Evolutionary conservation across 306 rosid species (phyloP).

Genomic region (Casuarina glauca): DNA sequence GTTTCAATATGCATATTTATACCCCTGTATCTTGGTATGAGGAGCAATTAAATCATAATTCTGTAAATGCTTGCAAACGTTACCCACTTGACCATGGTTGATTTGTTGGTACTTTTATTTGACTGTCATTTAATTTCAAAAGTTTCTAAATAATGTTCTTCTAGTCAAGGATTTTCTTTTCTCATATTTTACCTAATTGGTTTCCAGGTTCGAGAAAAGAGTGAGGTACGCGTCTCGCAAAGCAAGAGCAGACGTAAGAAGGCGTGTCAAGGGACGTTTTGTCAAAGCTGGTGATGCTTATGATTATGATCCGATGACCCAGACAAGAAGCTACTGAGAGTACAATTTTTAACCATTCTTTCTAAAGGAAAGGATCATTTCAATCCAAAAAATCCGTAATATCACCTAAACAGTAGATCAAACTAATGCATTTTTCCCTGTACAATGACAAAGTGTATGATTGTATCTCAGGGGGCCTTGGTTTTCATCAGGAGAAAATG

Average conservation of each 20-base stretch:
- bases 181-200: conserved; percentile 12
- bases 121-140: conserved; percentile 12
- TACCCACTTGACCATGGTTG: neutral
- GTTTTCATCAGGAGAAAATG: conserved; percentile 41
- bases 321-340: conserved; percentile 89
- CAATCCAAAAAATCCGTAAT: conserved; percentile 31
- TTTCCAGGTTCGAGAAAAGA: conserved; percentile 71
- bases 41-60: neutral
- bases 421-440: conserved; percentile 41
- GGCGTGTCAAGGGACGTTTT: conserved; percentile 94
- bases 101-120: conserved; percentile 8
- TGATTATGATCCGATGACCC: conserved; percentile 85
- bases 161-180: neutral
- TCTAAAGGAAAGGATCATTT: conserved; percentile 46
- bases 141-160: neutral
- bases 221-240: conserved; percentile 95
- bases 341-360: conserved; percentile 54
- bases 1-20: neutral
- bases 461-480: conserved; percentile 66
- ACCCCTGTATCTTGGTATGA: neutral
- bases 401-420: conserved; percentile 39
- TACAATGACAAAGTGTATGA: conserved; percentile 53
- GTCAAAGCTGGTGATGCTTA: conserved; percentile 89
- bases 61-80: neutral
- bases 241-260: conserved; percentile 90